Percentiles rank a stretch among this genome's conserved stretches.
Conservation (phyloP, 73 alveolate species). For the Paramecium sonneborni region DNA sequence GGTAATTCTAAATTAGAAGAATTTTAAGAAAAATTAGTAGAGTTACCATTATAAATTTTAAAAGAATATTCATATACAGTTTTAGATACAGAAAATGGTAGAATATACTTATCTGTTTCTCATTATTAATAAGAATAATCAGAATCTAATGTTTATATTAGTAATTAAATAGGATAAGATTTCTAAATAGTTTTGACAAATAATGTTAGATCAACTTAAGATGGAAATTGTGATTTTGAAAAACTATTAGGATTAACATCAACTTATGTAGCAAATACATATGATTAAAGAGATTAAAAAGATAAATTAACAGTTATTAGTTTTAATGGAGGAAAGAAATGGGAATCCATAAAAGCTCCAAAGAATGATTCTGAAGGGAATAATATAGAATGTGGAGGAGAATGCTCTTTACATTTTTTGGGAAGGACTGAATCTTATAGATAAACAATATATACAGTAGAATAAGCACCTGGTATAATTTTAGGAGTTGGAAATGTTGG, state of each 20-base stretch:
- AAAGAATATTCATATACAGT: not conserved
- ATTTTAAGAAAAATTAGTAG: not conserved
- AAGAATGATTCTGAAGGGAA: constrained; percentile 4
- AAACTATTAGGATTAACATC: not conserved
- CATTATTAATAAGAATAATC: not conserved
- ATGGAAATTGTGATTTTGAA: constrained; percentile 3
- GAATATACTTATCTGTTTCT: not conserved
- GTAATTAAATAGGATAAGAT: not conserved
- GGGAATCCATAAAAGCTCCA: constrained; percentile 69
- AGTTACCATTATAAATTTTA: not conserved
- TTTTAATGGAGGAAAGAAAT: not conserved
- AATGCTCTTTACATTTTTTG: not conserved
- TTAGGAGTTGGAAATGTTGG: not conserved
- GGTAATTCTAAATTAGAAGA: not conserved
- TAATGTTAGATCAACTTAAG: not conserved
- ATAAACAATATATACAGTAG: not conserved
- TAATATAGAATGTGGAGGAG: not conserved
- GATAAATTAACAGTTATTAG: not conserved
- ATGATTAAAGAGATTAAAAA: not conserved
- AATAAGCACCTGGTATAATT: not conserved
- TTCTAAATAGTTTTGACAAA: not conserved
- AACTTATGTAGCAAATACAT: not conserved
- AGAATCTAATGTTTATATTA: not conserved
- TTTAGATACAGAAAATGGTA: not conserved
- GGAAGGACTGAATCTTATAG: not conserved